A percentile compares a stretch with the other conserved stretches of the same genome.
Evolutionary conservation across 1,284 basidiomycete species (phyloP).

Genomic region (Xerocomus minutiporus): DNA sequence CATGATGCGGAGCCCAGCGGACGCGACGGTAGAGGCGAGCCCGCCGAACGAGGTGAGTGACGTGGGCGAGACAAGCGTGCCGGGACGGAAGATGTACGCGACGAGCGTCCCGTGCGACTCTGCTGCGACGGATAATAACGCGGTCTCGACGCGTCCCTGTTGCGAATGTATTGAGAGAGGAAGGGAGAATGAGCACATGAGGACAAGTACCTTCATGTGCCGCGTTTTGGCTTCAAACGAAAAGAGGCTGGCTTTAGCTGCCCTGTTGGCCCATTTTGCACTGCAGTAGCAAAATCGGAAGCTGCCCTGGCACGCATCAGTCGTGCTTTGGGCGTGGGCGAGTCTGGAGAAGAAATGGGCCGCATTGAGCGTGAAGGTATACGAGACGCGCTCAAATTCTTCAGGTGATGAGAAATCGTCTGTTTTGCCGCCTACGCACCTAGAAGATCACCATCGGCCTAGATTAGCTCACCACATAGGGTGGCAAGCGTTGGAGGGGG

Average conservation of each 20-base stretch:
- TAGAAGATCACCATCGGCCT: not conserved
- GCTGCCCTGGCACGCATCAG: not conserved
- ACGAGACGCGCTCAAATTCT: constrained; percentile 26
- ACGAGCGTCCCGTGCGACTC: constrained; percentile 12
- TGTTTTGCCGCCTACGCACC: constrained; percentile 26
- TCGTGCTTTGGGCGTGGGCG: constrained; percentile 5
- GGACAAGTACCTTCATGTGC: constrained; percentile 24
- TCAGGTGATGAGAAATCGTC: constrained; percentile 20
- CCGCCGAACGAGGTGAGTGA: constrained; percentile 17
- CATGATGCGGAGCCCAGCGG: constrained; percentile 18
- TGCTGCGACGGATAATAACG: constrained; percentile 14
- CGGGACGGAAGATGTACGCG: constrained; percentile 22
- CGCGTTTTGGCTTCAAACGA: constrained; percentile 17
- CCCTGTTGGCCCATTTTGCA: constrained; percentile 21
- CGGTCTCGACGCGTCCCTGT: constrained; percentile 25
- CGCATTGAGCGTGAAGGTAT: constrained; percentile 25
- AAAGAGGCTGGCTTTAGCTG: constrained; percentile 13
- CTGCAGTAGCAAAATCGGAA: constrained; percentile 30
- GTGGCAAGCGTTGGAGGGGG: not conserved
- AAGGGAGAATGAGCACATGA: too few relatives aligned
- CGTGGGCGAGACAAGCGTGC: constrained; percentile 16
- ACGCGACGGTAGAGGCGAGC: constrained; percentile 16
- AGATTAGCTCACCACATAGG: constrained; percentile 1
- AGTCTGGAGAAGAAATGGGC: constrained; percentile 21
- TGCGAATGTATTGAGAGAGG: not conserved